Percentiles rank a stretch among this genome's conserved stretches.
These are phyloP conservation scores for California macrophylla DNA, from an alignment of 441 rosid species.

Conservation along the genomic window DNA sequence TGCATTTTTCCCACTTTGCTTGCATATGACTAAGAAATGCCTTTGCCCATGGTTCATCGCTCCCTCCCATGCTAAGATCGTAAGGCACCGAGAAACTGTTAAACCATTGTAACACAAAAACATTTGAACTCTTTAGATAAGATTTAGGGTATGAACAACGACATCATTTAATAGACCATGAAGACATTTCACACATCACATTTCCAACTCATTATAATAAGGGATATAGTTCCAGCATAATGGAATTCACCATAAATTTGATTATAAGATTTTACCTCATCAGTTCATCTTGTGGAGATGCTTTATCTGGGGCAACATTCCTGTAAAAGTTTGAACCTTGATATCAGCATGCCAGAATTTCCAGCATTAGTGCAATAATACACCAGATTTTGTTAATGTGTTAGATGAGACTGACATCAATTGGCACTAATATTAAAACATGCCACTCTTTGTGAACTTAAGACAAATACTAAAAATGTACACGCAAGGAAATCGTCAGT, in stretches of 20 bases:
- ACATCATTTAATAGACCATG: background rate
- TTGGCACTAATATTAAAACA: background rate
- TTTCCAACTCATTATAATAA: background rate
- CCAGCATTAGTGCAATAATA: background rate
- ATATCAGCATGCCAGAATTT: background rate
- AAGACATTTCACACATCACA: background rate
- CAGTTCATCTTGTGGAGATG: background rate
- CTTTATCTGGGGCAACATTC: background rate
- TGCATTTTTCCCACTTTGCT: constrained; percentile 51
- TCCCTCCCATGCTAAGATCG: constrained; percentile 76
- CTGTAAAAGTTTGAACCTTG: background rate
- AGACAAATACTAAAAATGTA: background rate
- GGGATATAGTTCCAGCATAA: too few relatives aligned
- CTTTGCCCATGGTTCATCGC: constrained; percentile 70
- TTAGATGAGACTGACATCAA: background rate
- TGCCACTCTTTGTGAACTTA: background rate
- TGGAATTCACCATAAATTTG: background rate
- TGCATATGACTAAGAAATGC: constrained; percentile 42
- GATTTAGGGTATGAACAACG: background rate
- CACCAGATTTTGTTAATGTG: background rate
- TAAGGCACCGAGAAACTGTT: constrained; percentile 82
- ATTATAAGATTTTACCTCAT: background rate
- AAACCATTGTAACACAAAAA: background rate
- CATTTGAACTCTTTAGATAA: background rate
- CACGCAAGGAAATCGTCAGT: too few relatives aligned